Evolutionary conservation across 768 basidiomycete species (phyloP).

Genomic region (Hortiboletus campestris): DNA sequence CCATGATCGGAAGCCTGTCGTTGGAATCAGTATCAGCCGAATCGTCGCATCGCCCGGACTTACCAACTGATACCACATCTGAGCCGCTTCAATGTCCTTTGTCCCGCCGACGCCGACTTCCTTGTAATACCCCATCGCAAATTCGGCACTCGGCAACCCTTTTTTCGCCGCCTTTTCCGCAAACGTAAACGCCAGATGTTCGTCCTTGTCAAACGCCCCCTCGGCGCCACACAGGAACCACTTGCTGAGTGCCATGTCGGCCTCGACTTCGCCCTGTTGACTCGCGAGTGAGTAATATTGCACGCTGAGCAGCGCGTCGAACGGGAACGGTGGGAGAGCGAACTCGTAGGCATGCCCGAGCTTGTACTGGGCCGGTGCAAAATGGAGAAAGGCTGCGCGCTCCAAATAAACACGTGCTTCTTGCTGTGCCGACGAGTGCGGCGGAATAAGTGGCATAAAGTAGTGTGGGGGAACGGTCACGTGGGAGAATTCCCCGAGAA

Average conservation of each 20-base stretch:
- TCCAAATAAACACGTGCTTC: constrained; percentile 81
- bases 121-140: constrained; percentile 93
- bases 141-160: constrained; percentile 79
- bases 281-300: constrained; percentile 86
- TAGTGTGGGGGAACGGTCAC: constrained; percentile 50
- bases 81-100: constrained; percentile 61
- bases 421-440: constrained; percentile 42
- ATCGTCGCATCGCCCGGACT: constrained; percentile 18
- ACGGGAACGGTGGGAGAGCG: constrained; percentile 78
- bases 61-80: constrained; percentile 75
- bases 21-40: neutral
- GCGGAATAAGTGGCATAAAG: constrained; percentile 54
- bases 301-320: constrained; percentile 86
- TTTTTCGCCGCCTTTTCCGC: constrained; percentile 83
- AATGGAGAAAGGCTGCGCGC: constrained; percentile 80
- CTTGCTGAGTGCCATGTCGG: constrained; percentile 95
- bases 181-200: constrained; percentile 80
- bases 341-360: constrained; percentile 92
- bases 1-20: constrained; percentile 69
- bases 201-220: constrained; percentile 81
- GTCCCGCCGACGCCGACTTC: constrained; percentile 87
- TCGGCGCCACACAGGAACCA: constrained; percentile 93
- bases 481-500: constrained; percentile 80
- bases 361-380: constrained; percentile 88
- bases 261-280: constrained; percentile 85